These are phyloP conservation scores for Plantago elongata DNA, from an alignment of 257 asterid species.

Conservation along the genomic window DNA sequence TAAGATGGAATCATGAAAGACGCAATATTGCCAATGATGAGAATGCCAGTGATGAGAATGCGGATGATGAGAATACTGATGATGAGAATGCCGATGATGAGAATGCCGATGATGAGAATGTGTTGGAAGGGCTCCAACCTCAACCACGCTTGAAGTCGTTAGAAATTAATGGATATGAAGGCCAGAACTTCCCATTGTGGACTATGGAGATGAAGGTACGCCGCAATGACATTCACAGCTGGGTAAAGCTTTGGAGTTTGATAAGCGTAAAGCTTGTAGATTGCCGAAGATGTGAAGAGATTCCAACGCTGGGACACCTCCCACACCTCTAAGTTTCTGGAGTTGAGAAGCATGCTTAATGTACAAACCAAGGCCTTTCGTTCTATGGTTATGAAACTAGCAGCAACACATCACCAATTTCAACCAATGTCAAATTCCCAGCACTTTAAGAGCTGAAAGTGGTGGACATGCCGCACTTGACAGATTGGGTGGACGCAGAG, in stretches of 20 bases:
- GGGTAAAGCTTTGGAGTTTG: no score
- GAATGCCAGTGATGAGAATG: neutral
- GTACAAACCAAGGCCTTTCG: neutral
- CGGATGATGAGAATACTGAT: neutral
- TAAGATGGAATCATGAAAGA: neutral
- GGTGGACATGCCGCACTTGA: neutral
- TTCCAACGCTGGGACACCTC: slow-evolving; percentile 25
- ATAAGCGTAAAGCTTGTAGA: no score
- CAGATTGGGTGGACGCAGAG: neutral
- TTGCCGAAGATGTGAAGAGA: neutral
- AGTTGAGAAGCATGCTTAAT: neutral
- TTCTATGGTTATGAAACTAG: neutral
- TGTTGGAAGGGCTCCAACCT: slow-evolving; percentile 32
- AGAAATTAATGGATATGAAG: no score
- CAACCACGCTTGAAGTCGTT: slow-evolving; percentile 16
- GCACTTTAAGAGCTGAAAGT: neutral
- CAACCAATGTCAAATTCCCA: neutral
- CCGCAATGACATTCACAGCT: no score
- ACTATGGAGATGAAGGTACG: slow-evolving; percentile 15
- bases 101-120: neutral
- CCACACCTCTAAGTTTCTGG: neutral
- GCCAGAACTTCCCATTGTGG: slow-evolving; percentile 19
- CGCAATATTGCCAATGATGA: no score
- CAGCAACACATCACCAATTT: neutral
- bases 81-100: neutral